Conservation (phyloP, 169 alveolate species). For the Cryptosporidium parvum region DNA sequence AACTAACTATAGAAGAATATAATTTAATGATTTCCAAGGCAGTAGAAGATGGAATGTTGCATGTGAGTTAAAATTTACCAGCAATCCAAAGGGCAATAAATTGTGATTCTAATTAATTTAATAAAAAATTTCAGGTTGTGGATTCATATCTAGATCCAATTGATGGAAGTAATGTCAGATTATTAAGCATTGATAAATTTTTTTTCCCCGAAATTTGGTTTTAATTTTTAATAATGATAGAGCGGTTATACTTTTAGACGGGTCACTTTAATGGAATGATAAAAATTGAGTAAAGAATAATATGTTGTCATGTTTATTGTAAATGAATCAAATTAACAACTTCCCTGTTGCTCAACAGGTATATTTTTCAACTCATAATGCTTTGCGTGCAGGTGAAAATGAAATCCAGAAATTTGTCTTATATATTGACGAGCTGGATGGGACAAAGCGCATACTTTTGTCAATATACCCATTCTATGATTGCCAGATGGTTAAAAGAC, state of each 20-base stretch:
- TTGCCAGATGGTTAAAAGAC: slow-evolving; percentile 85
- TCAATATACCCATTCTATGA: slow-evolving; percentile 90
- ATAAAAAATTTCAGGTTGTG: slow-evolving; percentile 25
- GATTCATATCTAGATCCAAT: slow-evolving; percentile 70
- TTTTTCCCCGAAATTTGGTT: slow-evolving; percentile 72
- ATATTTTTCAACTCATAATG: slow-evolving; percentile 89
- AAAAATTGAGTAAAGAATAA: slow-evolving; percentile 6
- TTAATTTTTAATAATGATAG: slow-evolving; percentile 2
- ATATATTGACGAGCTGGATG: slow-evolving; percentile 86
- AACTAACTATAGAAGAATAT: slow-evolving; percentile 18
- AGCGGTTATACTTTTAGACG: slow-evolving; percentile 66
- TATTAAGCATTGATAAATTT: slow-evolving; percentile 24
- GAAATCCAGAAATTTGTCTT: slow-evolving; percentile 84
- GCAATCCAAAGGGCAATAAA: not conserved
- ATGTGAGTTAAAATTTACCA: slow-evolving; percentile 6
- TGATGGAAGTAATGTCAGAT: slow-evolving; percentile 31
- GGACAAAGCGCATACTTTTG: slow-evolving; percentile 84
- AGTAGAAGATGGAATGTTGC: slow-evolving; percentile 61
- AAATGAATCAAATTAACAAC: slow-evolving; percentile 33
- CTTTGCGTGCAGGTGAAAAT: slow-evolving; percentile 81
- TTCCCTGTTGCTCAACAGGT: slow-evolving; percentile 84
- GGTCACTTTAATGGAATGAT: slow-evolving; percentile 14
- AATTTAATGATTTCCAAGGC: slow-evolving; percentile 34
- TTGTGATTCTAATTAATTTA: not conserved
- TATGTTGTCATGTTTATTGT: slow-evolving; percentile 36